A percentile compares a stretch with the other conserved stretches of the same genome.
Conservation (phyloP, 2,329 filamentous ascomycete species). For the Fusarium lyarnte region DNA sequence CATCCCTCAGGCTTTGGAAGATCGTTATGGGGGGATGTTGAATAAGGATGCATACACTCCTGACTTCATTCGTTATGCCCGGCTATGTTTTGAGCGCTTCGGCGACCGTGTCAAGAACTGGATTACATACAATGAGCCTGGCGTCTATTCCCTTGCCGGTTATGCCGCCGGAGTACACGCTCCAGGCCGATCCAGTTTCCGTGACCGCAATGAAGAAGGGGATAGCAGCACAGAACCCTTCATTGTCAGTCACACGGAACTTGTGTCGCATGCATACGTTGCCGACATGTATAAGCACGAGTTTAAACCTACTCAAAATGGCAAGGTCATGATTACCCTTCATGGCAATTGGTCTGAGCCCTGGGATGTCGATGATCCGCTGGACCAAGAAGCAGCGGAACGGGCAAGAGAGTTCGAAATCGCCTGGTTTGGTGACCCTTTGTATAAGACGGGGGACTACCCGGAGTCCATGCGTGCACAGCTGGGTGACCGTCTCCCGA, state of each 20-base stretch:
- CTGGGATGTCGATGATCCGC: slow-evolving; percentile 49
- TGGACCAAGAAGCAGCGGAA: slow-evolving; percentile 50
- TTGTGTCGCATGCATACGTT: slow-evolving; percentile 51
- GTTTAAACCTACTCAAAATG: slow-evolving; percentile 50
- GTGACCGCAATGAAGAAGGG: slow-evolving; percentile 32
- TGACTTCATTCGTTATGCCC: slow-evolving; percentile 37
- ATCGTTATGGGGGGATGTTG: slow-evolving; percentile 37
- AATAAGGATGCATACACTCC: slow-evolving; percentile 33
- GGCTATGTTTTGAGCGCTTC: slow-evolving; percentile 37
- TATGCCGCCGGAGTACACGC: slow-evolving; percentile 38
- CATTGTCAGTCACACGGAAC: slow-evolving; percentile 52
- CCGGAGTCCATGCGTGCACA: slow-evolving; percentile 52
- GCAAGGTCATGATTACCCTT: slow-evolving; percentile 53
- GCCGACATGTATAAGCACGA: slow-evolving; percentile 52
- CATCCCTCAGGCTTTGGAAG: slow-evolving; percentile 53
- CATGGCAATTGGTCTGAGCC: slow-evolving; percentile 55
- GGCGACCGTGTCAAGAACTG: slow-evolving; percentile 38
- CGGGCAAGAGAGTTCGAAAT: slow-evolving; percentile 55
- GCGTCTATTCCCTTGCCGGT: slow-evolving; percentile 28
- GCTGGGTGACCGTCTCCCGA: slow-evolving; percentile 50
- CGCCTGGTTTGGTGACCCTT: slow-evolving; percentile 53
- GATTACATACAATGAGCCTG: slow-evolving; percentile 39
- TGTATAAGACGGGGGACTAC: slow-evolving; percentile 52
- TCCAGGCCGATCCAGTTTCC: slow-evolving; percentile 32
- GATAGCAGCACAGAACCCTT: slow-evolving; percentile 48